Base-by-base conservation (phyloP, 768 basidiomycete species). In the Panus rudis region DNA sequence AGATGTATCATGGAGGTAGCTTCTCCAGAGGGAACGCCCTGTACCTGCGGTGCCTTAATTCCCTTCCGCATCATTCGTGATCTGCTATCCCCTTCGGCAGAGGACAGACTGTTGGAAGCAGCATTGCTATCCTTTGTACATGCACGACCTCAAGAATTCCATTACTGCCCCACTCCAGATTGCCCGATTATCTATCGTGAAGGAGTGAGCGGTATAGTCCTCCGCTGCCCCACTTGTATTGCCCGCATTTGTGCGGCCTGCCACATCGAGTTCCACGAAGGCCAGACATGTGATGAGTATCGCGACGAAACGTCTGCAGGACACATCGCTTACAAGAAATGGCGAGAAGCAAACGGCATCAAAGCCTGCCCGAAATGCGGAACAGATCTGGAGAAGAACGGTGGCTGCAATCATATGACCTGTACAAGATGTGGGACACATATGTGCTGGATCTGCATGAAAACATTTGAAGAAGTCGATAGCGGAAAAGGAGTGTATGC, bases 101-200 rank as follows among this genome's bases (percentile, higher is more conserved):
- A 70, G 50, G 61, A 62, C 12, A 48, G 51, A 1, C 59, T 79
- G 17, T 54, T 77, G 25, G 63, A 63, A 27, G 53, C 61, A 4
- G 64, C 70, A 2, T 74, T 79, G 50, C 46, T 68, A 6, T 49
- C 65, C 2, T 60, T 73, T 56, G 60, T 79, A 39, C 69, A 68
- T 43, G 50, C 58, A 10, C 62, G 57, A 23, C 55, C 64, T 1
- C 52, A 65, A 22, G 65, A 68, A n/a, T 69, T 69, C 49, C 70
- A 69, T 46, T 75, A 73, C 59, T 82, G 79, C 54, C 76, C 79
- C 2, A 68, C 72, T 2, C 60, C 70, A 3, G 61, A 70, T 39
- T 82, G 80, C 51, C 52, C 66, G 32, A 64, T 68, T 11, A 63
- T 78, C 14, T 76, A 76, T 54, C 61, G 69, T 24, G 27, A 52